phyloP scores from a whole-genome alignment of 2,329 filamentous ascomycete genomes.

The Claviceps pazoutovae region DNA sequence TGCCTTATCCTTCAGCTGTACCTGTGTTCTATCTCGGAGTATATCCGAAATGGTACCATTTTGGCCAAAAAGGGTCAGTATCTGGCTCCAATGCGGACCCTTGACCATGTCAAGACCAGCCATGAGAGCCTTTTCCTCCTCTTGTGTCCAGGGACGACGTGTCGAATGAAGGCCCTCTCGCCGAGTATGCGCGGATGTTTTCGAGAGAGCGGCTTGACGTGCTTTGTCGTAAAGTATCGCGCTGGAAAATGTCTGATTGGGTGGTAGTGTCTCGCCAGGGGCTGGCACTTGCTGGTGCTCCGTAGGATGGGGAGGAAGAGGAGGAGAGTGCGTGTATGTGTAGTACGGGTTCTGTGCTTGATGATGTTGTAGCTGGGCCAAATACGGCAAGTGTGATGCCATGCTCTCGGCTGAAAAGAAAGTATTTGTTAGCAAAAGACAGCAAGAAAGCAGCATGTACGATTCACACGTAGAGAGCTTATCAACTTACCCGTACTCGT shows the following conservation, averaged over 20 bases:
- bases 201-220: constrained; percentile 43
- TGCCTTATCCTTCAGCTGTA: constrained; percentile 86
- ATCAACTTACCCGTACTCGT: constrained; percentile 21
- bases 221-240: constrained; percentile 44
- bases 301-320: constrained; percentile 23
- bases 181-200: constrained; percentile 39
- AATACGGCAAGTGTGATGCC: constrained; percentile 21
- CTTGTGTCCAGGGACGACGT: constrained; percentile 71
- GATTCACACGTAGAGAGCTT: neutral
- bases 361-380: constrained; percentile 25
- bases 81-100: constrained; percentile 87
- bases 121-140: constrained; percentile 85
- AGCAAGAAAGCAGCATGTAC: neutral
- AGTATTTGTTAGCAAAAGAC: constrained; percentile 2
- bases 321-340: constrained; percentile 19
- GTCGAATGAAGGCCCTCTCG: constrained; percentile 45
- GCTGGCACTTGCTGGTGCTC: constrained; percentile 17
- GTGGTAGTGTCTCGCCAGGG: constrained; percentile 31
- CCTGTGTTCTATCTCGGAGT: constrained; percentile 77
- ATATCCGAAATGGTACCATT: constrained; percentile 71
- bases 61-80: constrained; percentile 67
- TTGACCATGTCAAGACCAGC: constrained; percentile 77
- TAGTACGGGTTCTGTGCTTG: constrained; percentile 23
- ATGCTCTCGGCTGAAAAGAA: constrained; percentile 16
- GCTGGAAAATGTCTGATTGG: constrained; percentile 42